Percentiles rank a stretch among this genome's conserved stretches.
Conservation (phyloP, 768 basidiomycete genomes). For the Pulveroboletus ravenelii region DNA sequence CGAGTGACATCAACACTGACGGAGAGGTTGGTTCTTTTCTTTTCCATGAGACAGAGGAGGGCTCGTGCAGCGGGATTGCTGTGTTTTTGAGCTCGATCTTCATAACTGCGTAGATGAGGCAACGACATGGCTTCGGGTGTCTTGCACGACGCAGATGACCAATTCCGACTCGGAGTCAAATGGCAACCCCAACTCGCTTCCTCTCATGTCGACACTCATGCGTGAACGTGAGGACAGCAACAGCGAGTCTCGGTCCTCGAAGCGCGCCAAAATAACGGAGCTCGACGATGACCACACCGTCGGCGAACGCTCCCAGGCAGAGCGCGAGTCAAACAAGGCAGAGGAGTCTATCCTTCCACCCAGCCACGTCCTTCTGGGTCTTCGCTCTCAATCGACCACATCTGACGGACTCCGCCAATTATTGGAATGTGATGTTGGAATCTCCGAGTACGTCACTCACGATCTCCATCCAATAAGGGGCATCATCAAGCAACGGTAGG, state of each 20-base stretch:
- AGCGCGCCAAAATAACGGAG: conserved; percentile 35
- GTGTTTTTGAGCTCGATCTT: conserved; percentile 51
- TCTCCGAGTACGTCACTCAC: conserved; percentile 77
- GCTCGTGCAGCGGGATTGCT: conserved; percentile 72
- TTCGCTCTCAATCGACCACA: conserved; percentile 45
- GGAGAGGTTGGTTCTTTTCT: too few relatives aligned
- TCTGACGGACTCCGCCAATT: conserved; percentile 55
- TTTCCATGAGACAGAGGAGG: conserved; percentile 76
- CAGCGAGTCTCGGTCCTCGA: conserved; percentile 34
- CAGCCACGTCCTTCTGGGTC: conserved; percentile 65
- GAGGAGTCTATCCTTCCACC: conserved; percentile 53
- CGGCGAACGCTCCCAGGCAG: conserved; percentile 4
- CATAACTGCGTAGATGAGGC: conserved; percentile 53
- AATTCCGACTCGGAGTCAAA: not conserved
- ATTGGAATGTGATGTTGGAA: conserved; percentile 80
- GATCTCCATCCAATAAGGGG: conserved; percentile 74
- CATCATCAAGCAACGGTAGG: conserved; percentile 95
- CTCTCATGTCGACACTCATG: conserved; percentile 29
- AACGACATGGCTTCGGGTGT: conserved; percentile 24
- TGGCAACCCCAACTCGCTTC: not conserved
- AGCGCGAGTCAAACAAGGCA: not conserved
- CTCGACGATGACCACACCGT: conserved; percentile 5
- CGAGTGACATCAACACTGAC: too few relatives aligned
- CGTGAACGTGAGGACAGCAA: conserved; percentile 52
- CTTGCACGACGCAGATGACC: too few relatives aligned